phyloP scores from a whole-genome alignment of 257 asterid species.

The Datura wrightii region DNA sequence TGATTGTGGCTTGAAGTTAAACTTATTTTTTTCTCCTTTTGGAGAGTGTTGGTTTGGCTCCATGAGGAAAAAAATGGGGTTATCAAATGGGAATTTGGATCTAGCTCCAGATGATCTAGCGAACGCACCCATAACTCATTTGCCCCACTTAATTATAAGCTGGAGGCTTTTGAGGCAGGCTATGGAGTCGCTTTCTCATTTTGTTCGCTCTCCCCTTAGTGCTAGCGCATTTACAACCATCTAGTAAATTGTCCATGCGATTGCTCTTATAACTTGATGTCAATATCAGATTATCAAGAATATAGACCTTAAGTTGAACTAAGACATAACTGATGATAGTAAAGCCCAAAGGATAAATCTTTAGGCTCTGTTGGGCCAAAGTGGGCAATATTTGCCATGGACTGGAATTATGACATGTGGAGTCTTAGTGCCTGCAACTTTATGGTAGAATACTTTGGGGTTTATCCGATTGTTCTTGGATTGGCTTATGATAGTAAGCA shows the following conservation, averaged over 20 bases:
- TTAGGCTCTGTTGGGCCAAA: no score
- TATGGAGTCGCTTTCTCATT: neutral
- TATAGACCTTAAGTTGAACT: neutral
- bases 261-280: neutral
- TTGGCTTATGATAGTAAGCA: neutral
- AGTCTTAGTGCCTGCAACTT: no score
- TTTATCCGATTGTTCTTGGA: neutral
- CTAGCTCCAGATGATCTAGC: no score
- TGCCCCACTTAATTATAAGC: neutral
- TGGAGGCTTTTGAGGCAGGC: neutral
- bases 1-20: no score
- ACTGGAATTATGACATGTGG: no score
- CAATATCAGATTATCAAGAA: neutral
- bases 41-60: no score
- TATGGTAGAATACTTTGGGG: no score
- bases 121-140: neutral
- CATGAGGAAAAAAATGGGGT: no score
- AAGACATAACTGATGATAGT: neutral
- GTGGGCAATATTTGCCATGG: no score
- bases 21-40: no score
- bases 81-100: no score
- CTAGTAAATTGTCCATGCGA: neutral
- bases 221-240: neutral
- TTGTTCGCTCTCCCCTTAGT: neutral
- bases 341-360: neutral